Evolutionary conservation across 1,139 yeast genomes (phyloP).

Genomic region (Groenewaldozyma sp.): DNA sequence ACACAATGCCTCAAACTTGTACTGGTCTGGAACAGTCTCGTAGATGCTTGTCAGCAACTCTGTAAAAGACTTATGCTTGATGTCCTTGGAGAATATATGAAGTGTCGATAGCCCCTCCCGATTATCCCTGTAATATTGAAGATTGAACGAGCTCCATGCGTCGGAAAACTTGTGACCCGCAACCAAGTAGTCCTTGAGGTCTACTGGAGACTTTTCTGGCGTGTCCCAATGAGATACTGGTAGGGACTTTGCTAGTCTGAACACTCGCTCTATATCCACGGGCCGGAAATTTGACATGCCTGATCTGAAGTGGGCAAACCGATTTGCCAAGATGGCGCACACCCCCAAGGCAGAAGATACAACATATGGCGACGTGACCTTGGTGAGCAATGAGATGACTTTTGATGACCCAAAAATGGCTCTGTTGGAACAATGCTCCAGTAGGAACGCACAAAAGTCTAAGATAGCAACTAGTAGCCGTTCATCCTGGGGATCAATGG

Average conservation of each 20-base stretch:
- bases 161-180: slow-evolving; percentile 19
- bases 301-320: slow-evolving; percentile 39
- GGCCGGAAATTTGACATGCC: slow-evolving; percentile 32
- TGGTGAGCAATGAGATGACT: slow-evolving; percentile 50
- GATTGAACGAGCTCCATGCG: slow-evolving; percentile 20
- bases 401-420: slow-evolving; percentile 60
- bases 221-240: slow-evolving; percentile 22
- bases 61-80: slow-evolving; percentile 32
- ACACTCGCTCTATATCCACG: slow-evolving; percentile 22
- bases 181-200: slow-evolving; percentile 20
- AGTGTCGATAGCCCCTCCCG: slow-evolving; percentile 23
- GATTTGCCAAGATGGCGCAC: slow-evolving; percentile 51
- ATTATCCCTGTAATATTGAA: slow-evolving; percentile 23
- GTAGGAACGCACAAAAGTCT: slow-evolving; percentile 50
- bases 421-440: slow-evolving; percentile 64
- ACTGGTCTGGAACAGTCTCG: slow-evolving; percentile 49
- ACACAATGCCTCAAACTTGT: slow-evolving; percentile 56
- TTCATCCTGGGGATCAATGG: slow-evolving; percentile 40
- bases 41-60: slow-evolving; percentile 58
- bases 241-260: slow-evolving; percentile 24
- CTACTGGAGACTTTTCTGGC: slow-evolving; percentile 12
- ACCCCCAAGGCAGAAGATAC: slow-evolving; percentile 56
- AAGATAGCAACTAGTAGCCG: slow-evolving; percentile 45
- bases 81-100: slow-evolving; percentile 21
- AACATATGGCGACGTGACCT: slow-evolving; percentile 51